Percentiles rank a stretch among this genome's conserved stretches.
These are phyloP conservation scores for Jimgerdemannia lactiflua DNA, from an alignment of 192 early-diverging fungal species.

Conservation along the genomic window DNA sequence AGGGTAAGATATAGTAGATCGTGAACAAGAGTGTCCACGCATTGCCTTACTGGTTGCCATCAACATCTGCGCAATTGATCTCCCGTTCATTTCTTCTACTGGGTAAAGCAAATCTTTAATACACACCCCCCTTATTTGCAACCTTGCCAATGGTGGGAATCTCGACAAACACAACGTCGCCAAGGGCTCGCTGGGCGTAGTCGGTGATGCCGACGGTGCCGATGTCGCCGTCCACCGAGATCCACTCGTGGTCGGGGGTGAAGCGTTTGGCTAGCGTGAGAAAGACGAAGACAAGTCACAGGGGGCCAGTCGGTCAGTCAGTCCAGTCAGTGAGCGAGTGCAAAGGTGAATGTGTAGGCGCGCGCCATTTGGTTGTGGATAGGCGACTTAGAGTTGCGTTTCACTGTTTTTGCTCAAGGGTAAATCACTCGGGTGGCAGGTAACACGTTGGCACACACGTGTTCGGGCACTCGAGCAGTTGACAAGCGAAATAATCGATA, in stretches of 20 bases:
- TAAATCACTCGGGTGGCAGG: neutral
- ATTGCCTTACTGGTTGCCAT: no score
- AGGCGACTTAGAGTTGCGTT: no score
- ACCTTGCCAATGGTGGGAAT: constrained; percentile 65
- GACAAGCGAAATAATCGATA: neutral
- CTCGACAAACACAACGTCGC: constrained; percentile 95
- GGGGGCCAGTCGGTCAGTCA: no score
- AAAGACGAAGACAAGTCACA: no score
- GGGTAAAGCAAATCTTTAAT: neutral
- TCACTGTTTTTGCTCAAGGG: neutral
- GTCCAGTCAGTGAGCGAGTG: no score
- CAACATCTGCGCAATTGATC: neutral
- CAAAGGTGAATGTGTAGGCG: no score
- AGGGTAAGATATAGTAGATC: constrained; percentile 7
- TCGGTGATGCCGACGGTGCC: constrained; percentile 92
- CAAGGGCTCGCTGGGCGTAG: constrained; percentile 87
- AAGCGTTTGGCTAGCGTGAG: constrained; percentile 53
- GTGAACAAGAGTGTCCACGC: constrained; percentile 8
- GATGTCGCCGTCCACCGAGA: constrained; percentile 66
- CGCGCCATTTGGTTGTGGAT: no score
- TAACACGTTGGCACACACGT: no score
- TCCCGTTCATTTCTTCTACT: neutral
- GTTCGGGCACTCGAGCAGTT: no score
- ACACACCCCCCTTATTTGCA: constrained; percentile 61
- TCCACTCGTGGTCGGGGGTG: constrained; percentile 93